A percentile compares a stretch with the other conserved stretches of the same genome.
Evolutionary conservation across 306 rosid genomes (phyloP).

Genomic region (Pyrus communis): DNA sequence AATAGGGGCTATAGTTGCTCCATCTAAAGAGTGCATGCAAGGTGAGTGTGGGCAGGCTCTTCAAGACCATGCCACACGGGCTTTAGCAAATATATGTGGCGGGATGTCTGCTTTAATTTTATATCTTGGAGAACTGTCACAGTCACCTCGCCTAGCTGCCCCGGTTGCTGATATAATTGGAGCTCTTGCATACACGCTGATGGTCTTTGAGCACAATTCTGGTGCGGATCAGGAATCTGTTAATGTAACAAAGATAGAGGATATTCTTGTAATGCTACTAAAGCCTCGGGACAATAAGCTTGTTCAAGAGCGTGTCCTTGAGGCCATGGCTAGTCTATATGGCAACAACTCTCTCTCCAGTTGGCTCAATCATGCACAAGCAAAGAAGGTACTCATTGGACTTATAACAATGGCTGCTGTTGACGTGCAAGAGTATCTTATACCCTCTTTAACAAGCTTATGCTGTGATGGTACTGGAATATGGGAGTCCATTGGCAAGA

Average conservation of each 20-base stretch:
- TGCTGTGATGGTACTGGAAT: conserved; percentile 64
- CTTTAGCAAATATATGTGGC: conserved; percentile 88
- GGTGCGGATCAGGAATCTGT: conserved; percentile 45
- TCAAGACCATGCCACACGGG: conserved; percentile 75
- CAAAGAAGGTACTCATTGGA: conserved; percentile 82
- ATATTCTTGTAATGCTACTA: conserved; percentile 65
- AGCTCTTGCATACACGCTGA: conserved; percentile 86
- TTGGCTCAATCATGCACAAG: conserved; percentile 62
- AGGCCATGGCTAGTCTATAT: conserved; percentile 94
- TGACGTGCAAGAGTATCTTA: conserved; percentile 76
- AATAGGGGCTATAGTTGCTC: conserved; percentile 93
- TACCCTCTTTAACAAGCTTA: conserved; percentile 69
- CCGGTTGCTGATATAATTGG: conserved; percentile 93
- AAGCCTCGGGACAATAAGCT: conserved; percentile 72
- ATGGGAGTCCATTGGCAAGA: conserved; percentile 87
- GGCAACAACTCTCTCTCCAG: conserved; percentile 73
- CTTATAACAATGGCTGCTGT: conserved; percentile 76
- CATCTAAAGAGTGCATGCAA: conserved; percentile 92
- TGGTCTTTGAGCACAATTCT: conserved; percentile 65
- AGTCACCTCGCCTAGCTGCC: conserved; percentile 59
- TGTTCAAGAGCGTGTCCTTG: conserved; percentile 88
- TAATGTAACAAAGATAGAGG: conserved; percentile 64
- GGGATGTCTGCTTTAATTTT: conserved; percentile 79
- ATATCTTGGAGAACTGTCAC: conserved; percentile 89
- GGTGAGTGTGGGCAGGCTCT: conserved; percentile 66